Percentiles rank a stretch among this genome's conserved stretches.
Evolutionary conservation across 805 yeast genomes (phyloP).

Genomic region (Ogataea chonburiensis): DNA sequence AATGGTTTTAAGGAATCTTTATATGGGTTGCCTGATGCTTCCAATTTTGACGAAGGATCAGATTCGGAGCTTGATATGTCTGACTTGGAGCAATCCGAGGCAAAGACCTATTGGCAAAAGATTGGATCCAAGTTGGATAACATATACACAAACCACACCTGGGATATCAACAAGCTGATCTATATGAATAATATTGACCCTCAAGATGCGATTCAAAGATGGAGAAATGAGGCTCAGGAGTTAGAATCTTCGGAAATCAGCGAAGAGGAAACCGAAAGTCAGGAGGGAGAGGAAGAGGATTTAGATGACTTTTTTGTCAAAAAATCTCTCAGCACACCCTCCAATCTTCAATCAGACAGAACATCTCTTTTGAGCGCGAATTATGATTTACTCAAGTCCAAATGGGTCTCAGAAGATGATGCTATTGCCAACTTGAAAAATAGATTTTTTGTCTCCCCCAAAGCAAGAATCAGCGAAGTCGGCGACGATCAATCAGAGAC

Average conservation of each 20-base stretch:
- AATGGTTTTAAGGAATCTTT: not conserved
- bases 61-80: constrained; percentile 47
- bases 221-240: constrained; percentile 57
- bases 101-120: constrained; percentile 36
- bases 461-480: constrained; percentile 32
- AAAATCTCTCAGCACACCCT: constrained; percentile 28
- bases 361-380: constrained; percentile 23
- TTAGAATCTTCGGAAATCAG: constrained; percentile 26
- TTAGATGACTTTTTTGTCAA: constrained; percentile 59
- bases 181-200: constrained; percentile 80
- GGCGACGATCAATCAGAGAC: constrained; percentile 42
- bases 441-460: constrained; percentile 57
- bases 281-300: constrained; percentile 44
- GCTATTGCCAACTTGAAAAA: constrained; percentile 42
- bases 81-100: constrained; percentile 40
- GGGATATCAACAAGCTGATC: constrained; percentile 80
- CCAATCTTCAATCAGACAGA: constrained; percentile 28
- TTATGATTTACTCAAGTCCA: constrained; percentile 43
- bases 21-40: no score
- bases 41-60: constrained; percentile 43
- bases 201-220: constrained; percentile 64
- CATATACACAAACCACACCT: constrained; percentile 48
- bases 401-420: constrained; percentile 40
- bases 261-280: constrained; percentile 36
- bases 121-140: constrained; percentile 65